These are phyloP conservation scores for Monosporascus sp. DNA, from an alignment of 2,329 filamentous ascomycete genomes.

Conservation along the genomic window DNA sequence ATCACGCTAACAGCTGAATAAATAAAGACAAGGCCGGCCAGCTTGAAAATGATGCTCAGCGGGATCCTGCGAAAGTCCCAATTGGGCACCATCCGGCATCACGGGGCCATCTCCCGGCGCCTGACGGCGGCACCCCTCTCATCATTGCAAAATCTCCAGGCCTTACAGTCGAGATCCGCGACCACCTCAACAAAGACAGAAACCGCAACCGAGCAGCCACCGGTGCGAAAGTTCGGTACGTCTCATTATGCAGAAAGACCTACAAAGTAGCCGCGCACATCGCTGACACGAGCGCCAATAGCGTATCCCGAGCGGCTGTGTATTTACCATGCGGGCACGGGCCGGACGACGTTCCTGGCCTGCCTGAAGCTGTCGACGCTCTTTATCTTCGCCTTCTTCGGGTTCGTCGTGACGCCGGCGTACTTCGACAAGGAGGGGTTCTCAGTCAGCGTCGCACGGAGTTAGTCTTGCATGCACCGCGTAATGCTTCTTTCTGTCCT, in stretches of 20 bases:
- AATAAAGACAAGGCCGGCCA: too few relatives aligned
- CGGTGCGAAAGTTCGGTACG: slow-evolving; percentile 11
- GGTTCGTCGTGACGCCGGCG: slow-evolving; percentile 56
- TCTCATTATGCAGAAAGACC: not conserved
- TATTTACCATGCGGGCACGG: slow-evolving; percentile 71
- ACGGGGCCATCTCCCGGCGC: slow-evolving; percentile 1
- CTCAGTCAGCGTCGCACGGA: slow-evolving; percentile 16
- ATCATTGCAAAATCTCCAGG: slow-evolving; percentile 2
- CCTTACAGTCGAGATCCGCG: slow-evolving; percentile 11
- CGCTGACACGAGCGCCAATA: too few relatives aligned
- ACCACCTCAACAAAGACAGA: slow-evolving; percentile 12
- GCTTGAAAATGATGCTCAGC: slow-evolving; percentile 13
- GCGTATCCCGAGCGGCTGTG: slow-evolving; percentile 50
- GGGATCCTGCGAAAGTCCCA: slow-evolving; percentile 11
- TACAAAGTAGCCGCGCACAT: too few relatives aligned
- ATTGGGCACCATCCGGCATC: slow-evolving; percentile 4
- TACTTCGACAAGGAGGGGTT: slow-evolving; percentile 38
- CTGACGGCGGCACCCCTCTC: slow-evolving; percentile 1
- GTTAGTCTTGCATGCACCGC: slow-evolving; percentile 9
- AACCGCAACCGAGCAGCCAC: slow-evolving; percentile 1
- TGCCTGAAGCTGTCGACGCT: slow-evolving; percentile 67
- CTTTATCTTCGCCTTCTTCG: slow-evolving; percentile 62
- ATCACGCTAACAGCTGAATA: too few relatives aligned
- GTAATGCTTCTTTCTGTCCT: not conserved
- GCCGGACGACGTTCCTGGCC: slow-evolving; percentile 61